Conservation (phyloP, 768 basidiomycete genomes). For the Russula brevipes region DNA sequence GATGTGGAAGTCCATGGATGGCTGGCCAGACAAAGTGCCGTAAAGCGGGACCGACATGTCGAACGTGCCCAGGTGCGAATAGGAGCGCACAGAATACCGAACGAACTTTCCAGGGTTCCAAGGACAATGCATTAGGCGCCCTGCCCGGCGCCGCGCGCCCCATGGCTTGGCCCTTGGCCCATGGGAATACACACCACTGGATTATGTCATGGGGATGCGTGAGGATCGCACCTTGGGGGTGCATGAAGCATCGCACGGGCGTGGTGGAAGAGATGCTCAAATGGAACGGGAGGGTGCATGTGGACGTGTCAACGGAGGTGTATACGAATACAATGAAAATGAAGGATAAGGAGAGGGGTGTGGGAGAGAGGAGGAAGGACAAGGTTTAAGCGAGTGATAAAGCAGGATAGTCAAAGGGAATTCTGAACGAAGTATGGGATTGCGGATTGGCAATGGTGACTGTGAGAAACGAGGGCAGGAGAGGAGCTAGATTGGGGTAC, state of each 20-base stretch:
- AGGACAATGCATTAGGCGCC: neutral
- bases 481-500: neutral
- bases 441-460: neutral
- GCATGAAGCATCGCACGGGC: neutral
- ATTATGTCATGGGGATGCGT: neutral
- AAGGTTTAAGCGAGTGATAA: neutral
- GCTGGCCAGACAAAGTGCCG: neutral
- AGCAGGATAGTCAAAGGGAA: neutral
- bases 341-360: neutral
- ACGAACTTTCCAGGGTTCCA: neutral
- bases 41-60: slow-evolving; percentile 10
- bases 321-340: neutral
- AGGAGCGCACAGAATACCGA: neutral
- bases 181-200: slow-evolving; percentile 2
- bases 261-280: neutral
- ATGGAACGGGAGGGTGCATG: neutral
- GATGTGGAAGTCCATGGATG: neutral
- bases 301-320: neutral
- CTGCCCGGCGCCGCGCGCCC: neutral
- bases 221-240: neutral
- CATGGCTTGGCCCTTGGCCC: slow-evolving; percentile 1
- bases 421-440: neutral
- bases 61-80: neutral
- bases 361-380: neutral
- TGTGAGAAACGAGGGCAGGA: neutral